Evolutionary conservation across 352 stramenopile genomes (phyloP), one percentile per base, ranked within the genome.

Genomic region (Phytophthora brassicae): DNA sequence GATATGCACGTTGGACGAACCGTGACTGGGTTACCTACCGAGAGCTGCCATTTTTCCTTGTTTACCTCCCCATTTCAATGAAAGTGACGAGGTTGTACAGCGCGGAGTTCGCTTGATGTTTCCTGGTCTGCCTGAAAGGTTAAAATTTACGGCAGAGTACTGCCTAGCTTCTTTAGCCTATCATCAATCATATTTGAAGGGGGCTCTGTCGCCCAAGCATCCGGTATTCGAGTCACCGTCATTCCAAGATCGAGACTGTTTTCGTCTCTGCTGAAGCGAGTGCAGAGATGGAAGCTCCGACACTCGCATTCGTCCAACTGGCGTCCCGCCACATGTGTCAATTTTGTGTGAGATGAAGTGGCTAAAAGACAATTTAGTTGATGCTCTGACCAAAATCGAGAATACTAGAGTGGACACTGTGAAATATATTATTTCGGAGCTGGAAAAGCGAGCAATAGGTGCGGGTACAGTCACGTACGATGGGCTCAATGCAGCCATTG

Each of bases 1-100:
- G 57, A 72, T 31, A 60, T 64, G 44, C 49, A 64, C 24, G 65
- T 73, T 13, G 54, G 60, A 13, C 53, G 47, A 47, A 62, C 48
- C 4, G 59, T 73, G 17, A 33, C 38, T 22, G 60, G 46, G 12
- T 28, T 65, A 1, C 46, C 59, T 19, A 22, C 44, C 11, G 43
- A 28, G 19, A 48, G 45, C 16, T 29, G 45, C 8, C 9, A 44
- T 13, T 69, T 73, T 66, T 54, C 60, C 1, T 17, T 58, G 2
- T 24, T n/a, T 69, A 3, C 65, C 60, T 19, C 65, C 65, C 6
- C 57, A 65, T 35, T 68, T 64, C 43, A 23, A 16, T 11, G 6
- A 60, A 14, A 39, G 48, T 23, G 44, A 66, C 22, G 44, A 42
- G 26, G 26, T 31, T 31, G 26, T 31, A 31, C 26, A 41, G 4